phyloP scores from a whole-genome alignment of 2,329 filamentous ascomycete species.

The Mycosphaerella sp. region DNA sequence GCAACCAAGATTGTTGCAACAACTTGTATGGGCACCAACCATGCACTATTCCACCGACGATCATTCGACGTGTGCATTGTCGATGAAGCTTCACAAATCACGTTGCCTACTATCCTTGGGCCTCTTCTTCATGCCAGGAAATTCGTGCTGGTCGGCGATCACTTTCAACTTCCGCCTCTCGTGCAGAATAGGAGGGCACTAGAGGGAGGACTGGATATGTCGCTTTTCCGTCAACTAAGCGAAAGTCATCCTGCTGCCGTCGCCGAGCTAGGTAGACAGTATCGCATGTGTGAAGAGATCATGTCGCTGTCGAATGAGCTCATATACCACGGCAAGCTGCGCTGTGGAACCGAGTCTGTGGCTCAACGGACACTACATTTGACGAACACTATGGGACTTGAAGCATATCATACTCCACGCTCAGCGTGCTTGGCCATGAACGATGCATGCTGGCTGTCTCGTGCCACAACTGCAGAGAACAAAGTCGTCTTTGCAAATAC shows the following conservation, averaged over 20 bases:
- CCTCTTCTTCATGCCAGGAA: constrained; percentile 88
- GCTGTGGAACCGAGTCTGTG: constrained; percentile 76
- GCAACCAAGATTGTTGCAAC: constrained; percentile 85
- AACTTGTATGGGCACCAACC: constrained; percentile 87
- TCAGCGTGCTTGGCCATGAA: constrained; percentile 1
- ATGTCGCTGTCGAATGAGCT: constrained; percentile 90
- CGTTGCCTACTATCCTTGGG: constrained; percentile 85
- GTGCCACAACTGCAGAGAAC: constrained; percentile 61
- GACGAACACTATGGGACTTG: constrained; percentile 43
- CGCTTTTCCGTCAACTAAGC: constrained; percentile 87
- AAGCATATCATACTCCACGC: constrained; percentile 29
- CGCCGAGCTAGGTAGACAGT: constrained; percentile 89
- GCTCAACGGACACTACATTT: constrained; percentile 63
- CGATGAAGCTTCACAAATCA: constrained; percentile 96
- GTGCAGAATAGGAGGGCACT: constrained; percentile 88
- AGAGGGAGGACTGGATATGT: constrained; percentile 81
- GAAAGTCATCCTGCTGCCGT: constrained; percentile 83
- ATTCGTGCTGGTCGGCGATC: constrained; percentile 93
- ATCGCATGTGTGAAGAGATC: constrained; percentile 96
- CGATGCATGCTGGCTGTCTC: constrained; percentile 65
- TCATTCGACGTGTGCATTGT: constrained; percentile 98
- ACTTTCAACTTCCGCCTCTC: constrained; percentile 89
- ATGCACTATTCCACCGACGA: constrained; percentile 79
- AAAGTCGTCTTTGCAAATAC: constrained; percentile 89
- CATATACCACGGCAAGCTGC: constrained; percentile 85